Base-by-base conservation (phyloP, 768 basidiomycete species). In the Phylloporus sp. region DNA sequence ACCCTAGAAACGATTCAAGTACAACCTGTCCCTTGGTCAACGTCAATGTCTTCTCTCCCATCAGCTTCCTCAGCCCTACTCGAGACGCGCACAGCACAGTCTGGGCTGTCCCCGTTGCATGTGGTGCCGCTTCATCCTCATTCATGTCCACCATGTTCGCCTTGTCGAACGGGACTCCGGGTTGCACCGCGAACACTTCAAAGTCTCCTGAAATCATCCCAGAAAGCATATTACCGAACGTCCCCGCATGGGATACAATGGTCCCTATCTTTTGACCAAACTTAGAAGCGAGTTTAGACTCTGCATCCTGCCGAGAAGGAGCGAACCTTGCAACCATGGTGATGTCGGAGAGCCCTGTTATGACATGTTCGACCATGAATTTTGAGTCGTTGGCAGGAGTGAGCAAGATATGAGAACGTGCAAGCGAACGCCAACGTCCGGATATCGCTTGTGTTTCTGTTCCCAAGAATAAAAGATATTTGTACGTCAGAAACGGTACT, bases 191-290 rank as follows among this genome's bases (percentile, higher is more conserved):
- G 21, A 45, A 45, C 6, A 24, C 34, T 23, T 37, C 21, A 5
- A 38, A 45, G 15, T 45, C 28, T 6, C 36, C 44, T 1, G 44
- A 45, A 37, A 38, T 38, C 44, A 45, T 45, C 36, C 7, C 44
- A 24, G 44, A 37, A 13, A 31, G 11, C 27, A 38, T 45, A n/a
- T 18, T 13, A 18, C 15, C 15, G 6, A 45, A 17, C 13, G 2
- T 38, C 21, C 36, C 44, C 0, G 44, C 44, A 31, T 22, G 44
- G 10, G n/a, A 45, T 9, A 45, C 10, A n/a, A 45, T 37, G n/a
- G 35, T 9, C 4, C 1, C n/a, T 18, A 45, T 37, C 18, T 29
- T 23, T 5, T 28, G n/a, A 1, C 35, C 2, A 23, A 29, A 38
- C 14, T 31, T 6, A 9, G 21, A 37, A 7, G 27, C n/a, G 8